A percentile compares a stretch with the other conserved stretches of the same genome.
phyloP scores from a whole-genome alignment of 768 basidiomycete species.

The Rhodotorula sphaerocarpa region DNA sequence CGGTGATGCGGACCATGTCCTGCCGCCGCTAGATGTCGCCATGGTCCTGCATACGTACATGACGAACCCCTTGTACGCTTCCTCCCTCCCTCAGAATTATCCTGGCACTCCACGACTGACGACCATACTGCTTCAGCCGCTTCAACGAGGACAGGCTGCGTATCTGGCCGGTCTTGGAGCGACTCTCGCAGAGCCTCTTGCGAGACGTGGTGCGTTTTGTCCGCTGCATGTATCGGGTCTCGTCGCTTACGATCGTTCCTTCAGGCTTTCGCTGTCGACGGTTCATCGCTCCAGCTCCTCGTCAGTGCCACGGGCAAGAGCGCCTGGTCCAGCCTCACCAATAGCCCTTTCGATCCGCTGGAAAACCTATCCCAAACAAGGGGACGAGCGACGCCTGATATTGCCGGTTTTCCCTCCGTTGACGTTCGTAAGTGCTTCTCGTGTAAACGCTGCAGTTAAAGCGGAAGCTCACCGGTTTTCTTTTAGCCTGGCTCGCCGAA shows the following conservation, averaged over 20 bases:
- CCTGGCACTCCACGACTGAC: not conserved
- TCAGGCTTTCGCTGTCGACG: too few species aligned
- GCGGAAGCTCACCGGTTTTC: too few species aligned
- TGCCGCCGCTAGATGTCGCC: slow-evolving; percentile 34
- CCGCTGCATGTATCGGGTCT: too few species aligned
- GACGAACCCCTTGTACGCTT: slow-evolving; percentile 30
- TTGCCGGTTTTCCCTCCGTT: too few species aligned
- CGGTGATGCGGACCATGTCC: not conserved
- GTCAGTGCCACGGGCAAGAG: not conserved
- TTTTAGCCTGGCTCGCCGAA: slow-evolving; percentile 30
- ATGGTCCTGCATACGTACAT: slow-evolving; percentile 33
- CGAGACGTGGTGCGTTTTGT: too few species aligned
- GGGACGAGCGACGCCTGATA: not conserved
- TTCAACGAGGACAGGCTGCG: not conserved
- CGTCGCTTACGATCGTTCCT: too few species aligned
- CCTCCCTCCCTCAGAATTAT: too few species aligned
- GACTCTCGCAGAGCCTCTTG: too few species aligned
- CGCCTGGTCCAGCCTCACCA: not conserved
- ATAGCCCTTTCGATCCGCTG: not conserved
- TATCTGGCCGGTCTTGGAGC: too few species aligned
- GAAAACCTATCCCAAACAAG: not conserved
- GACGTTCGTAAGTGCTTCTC: not conserved
- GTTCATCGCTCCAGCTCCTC: too few species aligned
- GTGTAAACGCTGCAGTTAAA: too few species aligned
- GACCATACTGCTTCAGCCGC: not conserved